Evolutionary conservation across 345 rosid genomes (phyloP), one percentile per base, ranked within the genome.

Genomic region (Melaleuca alternifolia): DNA sequence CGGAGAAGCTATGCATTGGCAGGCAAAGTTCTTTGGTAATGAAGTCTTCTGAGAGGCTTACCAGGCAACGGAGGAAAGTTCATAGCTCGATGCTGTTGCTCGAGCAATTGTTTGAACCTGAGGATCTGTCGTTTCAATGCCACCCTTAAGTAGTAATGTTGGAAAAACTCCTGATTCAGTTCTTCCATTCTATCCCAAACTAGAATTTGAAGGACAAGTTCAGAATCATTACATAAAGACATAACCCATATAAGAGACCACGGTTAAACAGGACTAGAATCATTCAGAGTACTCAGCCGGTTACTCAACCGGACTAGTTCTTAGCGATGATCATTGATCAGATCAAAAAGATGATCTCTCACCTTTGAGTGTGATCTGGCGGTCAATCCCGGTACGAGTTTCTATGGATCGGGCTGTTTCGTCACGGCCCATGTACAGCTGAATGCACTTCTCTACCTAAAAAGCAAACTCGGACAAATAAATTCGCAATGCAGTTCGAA

Each of bases 401-500:
- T 62, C 76, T 18, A 62, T 16, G 41, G 3, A 10, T 6, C 10
- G 10, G 41, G 76, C 44, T 62, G 76, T 62, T 62, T 62, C 44
- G 21, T 62, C 9, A 20, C 44, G 44, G 44, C 30, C 76, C 76
- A 62, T 62, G 44, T 62, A 62, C 44, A 30, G 76, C 21, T 62
- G 44, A 37, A 62, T 30, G 76, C 76, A 62, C 44, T 62, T 62
- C 44, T 62, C 76, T 3, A 62, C 30, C 76, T 30, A n/a, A 62
- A 15, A 62, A 62, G 76, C 15, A 7, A 0, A 62, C 41, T 6
- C 76, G 0, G 11, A 57, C 1, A 57, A 11, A 11, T 2, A 1
- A 15, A 15, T 6, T 14, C 1, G 1, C 11, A 21, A 62, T 0
- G 11, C 76, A 1, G 2, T 62, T 28, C 13, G 20, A 62, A 62